Evolutionary conservation across 2,329 filamentous ascomycete species (phyloP).

Genomic region (Thermoascus crustaceus): DNA sequence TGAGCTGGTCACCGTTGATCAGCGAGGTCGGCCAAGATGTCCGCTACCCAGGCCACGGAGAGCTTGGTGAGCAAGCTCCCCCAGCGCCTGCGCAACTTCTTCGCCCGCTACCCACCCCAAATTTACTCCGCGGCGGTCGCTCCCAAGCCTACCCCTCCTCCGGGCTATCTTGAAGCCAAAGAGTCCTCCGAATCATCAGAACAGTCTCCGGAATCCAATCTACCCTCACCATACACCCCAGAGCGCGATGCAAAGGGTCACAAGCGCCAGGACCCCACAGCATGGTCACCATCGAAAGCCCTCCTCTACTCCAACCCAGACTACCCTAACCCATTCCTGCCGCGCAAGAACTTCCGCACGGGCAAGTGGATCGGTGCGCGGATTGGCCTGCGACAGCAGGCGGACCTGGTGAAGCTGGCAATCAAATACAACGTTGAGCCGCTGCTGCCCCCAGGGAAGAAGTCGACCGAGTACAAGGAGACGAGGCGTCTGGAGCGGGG

Average conservation of each 20-base stretch:
- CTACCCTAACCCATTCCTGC: constrained; percentile 69
- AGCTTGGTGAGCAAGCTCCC: constrained; percentile 48
- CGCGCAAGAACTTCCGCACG: constrained; percentile 68
- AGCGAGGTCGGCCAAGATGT: constrained; percentile 10
- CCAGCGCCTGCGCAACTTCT: constrained; percentile 70
- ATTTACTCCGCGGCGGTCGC: constrained; percentile 35
- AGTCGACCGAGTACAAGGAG: constrained; percentile 62
- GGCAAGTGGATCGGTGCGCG: constrained; percentile 76
- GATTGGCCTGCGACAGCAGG: constrained; percentile 78
- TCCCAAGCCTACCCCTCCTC: constrained; percentile 17
- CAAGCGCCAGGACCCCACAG: constrained; percentile 22
- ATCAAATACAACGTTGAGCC: constrained; percentile 70
- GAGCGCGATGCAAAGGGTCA: constrained; percentile 36
- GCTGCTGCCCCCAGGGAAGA: constrained; percentile 66
- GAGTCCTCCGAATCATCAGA: constrained; percentile 41
- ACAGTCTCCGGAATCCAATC: constrained; percentile 9
- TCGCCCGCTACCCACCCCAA: constrained; percentile 77
- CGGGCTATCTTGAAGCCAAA: constrained; percentile 20
- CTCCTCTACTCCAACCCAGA: constrained; percentile 36
- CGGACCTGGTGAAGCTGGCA: constrained; percentile 82
- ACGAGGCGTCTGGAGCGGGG: constrained; percentile 69
- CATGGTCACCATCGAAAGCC: constrained; percentile 23
- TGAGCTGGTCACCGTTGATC: no score
- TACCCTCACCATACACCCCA: constrained; percentile 32
- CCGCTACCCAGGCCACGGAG: constrained; percentile 11